phyloP scores from a whole-genome alignment of 1,284 basidiomycete species.

The Leccinum olivaceoglutinosum region DNA sequence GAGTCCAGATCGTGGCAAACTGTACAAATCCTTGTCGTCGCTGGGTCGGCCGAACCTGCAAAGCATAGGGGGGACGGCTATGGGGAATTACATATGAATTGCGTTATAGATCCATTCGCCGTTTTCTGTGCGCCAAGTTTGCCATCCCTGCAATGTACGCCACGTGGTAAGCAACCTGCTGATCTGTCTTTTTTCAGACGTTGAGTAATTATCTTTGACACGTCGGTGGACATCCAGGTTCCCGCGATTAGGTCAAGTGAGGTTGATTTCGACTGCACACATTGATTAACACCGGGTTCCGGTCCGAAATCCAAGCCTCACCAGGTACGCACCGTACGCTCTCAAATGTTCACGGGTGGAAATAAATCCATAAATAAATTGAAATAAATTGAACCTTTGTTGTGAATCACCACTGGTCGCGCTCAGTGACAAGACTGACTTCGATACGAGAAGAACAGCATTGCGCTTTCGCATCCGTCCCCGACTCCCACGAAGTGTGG shows the following conservation, averaged over 20 bases:
- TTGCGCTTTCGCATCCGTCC: no score
- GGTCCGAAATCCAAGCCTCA: neutral
- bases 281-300: neutral
- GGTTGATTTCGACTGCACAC: neutral
- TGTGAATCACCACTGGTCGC: neutral
- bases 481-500: no score
- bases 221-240: neutral
- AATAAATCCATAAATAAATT: neutral
- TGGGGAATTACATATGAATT: neutral
- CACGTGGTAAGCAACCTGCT: neutral
- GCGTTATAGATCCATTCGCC: neutral
- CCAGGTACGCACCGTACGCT: neutral
- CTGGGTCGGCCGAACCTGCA: neutral
- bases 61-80: neutral
- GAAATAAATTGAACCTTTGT: neutral
- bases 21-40: no score
- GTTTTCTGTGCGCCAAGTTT: neutral
- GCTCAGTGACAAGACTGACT: no score
- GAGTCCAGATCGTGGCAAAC: neutral
- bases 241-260: neutral
- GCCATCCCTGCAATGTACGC: neutral
- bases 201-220: neutral
- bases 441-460: no score
- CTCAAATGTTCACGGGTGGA: neutral
- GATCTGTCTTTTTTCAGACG: neutral